Percentiles rank a stretch among this genome's conserved stretches.
These are phyloP conservation scores for Penicillium manginii DNA, from an alignment of 495 filamentous ascomycete genomes.

Conservation along the genomic window DNA sequence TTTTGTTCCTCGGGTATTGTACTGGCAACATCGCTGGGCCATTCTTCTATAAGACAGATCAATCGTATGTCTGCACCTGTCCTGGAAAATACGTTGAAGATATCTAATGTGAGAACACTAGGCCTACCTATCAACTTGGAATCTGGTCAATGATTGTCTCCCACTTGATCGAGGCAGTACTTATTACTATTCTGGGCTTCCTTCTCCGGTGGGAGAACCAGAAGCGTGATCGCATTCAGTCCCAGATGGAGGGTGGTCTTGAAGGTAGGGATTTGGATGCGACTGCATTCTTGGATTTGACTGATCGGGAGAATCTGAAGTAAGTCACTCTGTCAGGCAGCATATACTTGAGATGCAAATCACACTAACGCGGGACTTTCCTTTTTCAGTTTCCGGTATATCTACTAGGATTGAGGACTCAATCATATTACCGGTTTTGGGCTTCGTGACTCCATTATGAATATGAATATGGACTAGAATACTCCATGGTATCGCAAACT, in stretches of 20 bases:
- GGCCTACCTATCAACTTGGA: constrained; percentile 58
- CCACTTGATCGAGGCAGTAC: constrained; percentile 55
- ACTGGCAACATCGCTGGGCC: constrained; percentile 60
- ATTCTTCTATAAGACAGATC: constrained; percentile 63
- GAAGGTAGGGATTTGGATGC: constrained; percentile 55
- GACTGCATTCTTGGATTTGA: constrained; percentile 64
- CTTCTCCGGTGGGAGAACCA: constrained; percentile 59
- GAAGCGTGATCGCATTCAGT: constrained; percentile 56
- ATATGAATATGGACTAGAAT: no score
- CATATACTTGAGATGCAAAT: background rate
- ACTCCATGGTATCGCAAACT: no score
- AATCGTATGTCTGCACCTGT: constrained; percentile 37
- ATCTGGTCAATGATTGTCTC: constrained; percentile 68
- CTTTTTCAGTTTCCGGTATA: constrained; percentile 38
- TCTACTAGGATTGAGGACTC: constrained; percentile 25
- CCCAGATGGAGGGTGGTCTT: constrained; percentile 49
- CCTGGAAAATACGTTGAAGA: no score
- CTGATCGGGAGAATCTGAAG: constrained; percentile 62
- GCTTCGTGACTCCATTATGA: no score
- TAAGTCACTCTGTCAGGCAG: constrained; percentile 25
- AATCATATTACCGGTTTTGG: no score
- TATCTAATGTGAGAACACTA: constrained; percentile 16
- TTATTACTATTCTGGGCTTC: constrained; percentile 51
- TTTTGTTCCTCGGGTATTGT: constrained; percentile 58
- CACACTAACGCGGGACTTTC: background rate